phyloP scores from a whole-genome alignment of 2,329 filamentous ascomycete genomes.

The Seiridium unicorne region DNA sequence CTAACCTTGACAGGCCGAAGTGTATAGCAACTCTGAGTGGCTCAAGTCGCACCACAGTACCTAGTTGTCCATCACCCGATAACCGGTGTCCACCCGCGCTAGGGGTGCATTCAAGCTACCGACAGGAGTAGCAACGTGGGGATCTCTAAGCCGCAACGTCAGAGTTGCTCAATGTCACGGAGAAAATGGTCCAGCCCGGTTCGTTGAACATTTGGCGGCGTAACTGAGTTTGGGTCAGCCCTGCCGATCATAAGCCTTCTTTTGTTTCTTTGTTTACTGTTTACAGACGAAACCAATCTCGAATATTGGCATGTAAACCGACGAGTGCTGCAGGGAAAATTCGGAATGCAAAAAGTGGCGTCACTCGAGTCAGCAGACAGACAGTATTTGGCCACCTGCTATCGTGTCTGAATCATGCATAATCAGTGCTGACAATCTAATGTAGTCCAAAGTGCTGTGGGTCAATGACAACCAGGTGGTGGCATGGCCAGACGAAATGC shows the following conservation, averaged over 20 bases:
- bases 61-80: constrained; percentile 2
- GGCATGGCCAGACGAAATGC: not conserved
- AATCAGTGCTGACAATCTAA: no score
- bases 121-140: constrained; percentile 6
- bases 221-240: not conserved
- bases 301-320: no score
- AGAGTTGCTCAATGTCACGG: constrained; percentile 4
- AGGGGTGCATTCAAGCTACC: not conserved
- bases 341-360: no score
- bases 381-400: no score
- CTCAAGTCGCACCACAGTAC: not conserved
- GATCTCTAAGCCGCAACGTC: constrained; percentile 5
- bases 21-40: not conserved
- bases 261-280: no score
- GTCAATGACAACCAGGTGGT: not conserved
- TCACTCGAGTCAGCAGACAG: no score
- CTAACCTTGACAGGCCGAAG: not conserved
- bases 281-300: no score
- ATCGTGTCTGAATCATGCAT: no score
- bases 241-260: no score
- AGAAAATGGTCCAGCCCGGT: not conserved
- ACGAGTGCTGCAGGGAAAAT: no score
- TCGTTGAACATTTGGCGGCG: not conserved
- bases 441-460: not conserved
- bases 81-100: not conserved